Percentiles rank a stretch among this genome's conserved stretches.
phyloP scores from a whole-genome alignment of 106 monocot species.

The Apostasia ramifera region DNA sequence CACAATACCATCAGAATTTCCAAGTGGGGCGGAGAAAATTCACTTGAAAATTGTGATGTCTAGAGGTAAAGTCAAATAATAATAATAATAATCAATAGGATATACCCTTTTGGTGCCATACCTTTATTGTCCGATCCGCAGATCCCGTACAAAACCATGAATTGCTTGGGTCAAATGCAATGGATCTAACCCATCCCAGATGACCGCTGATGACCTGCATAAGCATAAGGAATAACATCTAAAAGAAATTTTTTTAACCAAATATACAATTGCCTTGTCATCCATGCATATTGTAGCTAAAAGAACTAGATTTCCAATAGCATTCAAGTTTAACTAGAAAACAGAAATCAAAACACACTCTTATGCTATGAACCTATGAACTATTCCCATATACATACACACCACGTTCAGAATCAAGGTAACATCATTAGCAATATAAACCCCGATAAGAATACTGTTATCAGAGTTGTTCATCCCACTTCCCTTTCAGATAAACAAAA shows the following conservation, averaged over 20 bases:
- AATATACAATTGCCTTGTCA: too few relatives aligned
- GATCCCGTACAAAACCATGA: constrained; percentile 98
- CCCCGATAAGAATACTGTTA: neutral
- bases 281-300: neutral
- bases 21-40: too few relatives aligned
- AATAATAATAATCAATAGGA: too few relatives aligned
- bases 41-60: too few relatives aligned
- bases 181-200: constrained; percentile 95
- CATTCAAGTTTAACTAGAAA: neutral
- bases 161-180: constrained; percentile 98
- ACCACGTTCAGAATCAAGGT: too few relatives aligned
- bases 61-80: too few relatives aligned
- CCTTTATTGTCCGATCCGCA: constrained; percentile 97
- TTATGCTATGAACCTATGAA: too few relatives aligned
- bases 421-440: neutral
- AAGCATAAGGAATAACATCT: neutral
- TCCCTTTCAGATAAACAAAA: neutral
- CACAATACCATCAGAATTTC: too few relatives aligned
- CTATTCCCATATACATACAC: neutral
- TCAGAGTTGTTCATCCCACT: neutral
- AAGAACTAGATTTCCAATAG: neutral
- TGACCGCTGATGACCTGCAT: constrained; percentile 95
- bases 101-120: constrained; percentile 7
- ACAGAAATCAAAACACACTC: neutral
- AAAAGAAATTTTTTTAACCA: neutral